phyloP scores from a whole-genome alignment of 306 rosid genomes.

The Pachyrhizus erosus region DNA sequence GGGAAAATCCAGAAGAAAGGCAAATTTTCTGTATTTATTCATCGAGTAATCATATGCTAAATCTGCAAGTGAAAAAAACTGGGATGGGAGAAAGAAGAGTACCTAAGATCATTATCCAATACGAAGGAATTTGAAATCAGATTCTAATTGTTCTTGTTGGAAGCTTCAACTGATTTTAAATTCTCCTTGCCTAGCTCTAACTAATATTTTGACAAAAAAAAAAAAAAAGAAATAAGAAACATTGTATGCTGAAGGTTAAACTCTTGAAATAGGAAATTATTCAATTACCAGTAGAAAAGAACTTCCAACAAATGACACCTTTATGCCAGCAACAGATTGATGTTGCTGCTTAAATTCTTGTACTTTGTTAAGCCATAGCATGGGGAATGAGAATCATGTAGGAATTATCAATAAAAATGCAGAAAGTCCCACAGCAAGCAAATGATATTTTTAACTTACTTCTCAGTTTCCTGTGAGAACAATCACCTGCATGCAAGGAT shows the following conservation, averaged over 20 bases:
- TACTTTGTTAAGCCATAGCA: slow-evolving; percentile 46
- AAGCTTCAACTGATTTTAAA: too few species aligned
- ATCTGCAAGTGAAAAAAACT: too few species aligned
- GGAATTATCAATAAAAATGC: slow-evolving; percentile 32
- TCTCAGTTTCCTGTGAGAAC: slow-evolving; percentile 43
- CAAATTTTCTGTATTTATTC: too few species aligned
- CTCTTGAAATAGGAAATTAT: neutral
- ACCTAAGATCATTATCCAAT: too few species aligned
- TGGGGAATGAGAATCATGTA: slow-evolving; percentile 34
- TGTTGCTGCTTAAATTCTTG: slow-evolving; percentile 36
- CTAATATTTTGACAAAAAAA: too few species aligned
- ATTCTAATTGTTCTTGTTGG: too few species aligned
- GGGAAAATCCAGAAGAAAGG: too few species aligned
- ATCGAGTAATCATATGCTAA: too few species aligned
- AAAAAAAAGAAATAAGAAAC: too few species aligned
- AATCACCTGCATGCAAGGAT: slow-evolving; percentile 45
- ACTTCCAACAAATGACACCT: slow-evolving; percentile 38
- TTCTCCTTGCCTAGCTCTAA: too few species aligned
- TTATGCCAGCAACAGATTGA: slow-evolving; percentile 34
- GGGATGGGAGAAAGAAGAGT: too few species aligned
- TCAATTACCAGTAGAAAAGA: slow-evolving; percentile 47
- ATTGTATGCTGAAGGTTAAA: neutral
- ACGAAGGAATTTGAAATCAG: too few species aligned
- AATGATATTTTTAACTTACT: slow-evolving; percentile 54
- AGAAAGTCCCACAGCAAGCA: slow-evolving; percentile 8